Evolutionary conservation across 371 early-diverging fungal genomes (phyloP).

Genomic region (Rhizopus sp.): DNA sequence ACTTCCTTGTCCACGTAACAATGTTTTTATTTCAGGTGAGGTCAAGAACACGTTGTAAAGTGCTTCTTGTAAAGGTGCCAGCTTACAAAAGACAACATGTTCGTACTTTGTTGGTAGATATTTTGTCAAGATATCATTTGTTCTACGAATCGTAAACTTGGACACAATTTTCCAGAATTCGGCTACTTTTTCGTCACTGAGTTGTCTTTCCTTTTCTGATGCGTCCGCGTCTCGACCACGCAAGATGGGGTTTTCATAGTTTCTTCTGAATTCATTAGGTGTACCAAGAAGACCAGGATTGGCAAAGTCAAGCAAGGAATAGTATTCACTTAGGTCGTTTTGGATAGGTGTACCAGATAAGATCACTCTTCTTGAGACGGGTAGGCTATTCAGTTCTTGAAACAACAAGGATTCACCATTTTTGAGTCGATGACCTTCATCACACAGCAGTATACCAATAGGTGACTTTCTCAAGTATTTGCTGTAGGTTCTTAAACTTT

Average conservation of each 20-base stretch:
- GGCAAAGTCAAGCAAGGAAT: conserved; percentile 91
- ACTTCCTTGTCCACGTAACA: conserved; percentile 63
- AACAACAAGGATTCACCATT: conserved; percentile 90
- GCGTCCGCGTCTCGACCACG: conserved; percentile 95
- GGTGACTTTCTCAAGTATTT: conserved; percentile 73
- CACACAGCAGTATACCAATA: conserved; percentile 94
- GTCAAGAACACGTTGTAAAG: conserved; percentile 81
- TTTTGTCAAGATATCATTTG: conserved; percentile 93
- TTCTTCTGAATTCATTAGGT: conserved; percentile 85
- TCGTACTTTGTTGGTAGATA: conserved; percentile 96
- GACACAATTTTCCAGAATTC: conserved; percentile 88
- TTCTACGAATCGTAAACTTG: conserved; percentile 93
- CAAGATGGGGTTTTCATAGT: conserved; percentile 90
- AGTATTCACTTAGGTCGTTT: conserved; percentile 96
- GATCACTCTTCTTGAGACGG: conserved; percentile 87
- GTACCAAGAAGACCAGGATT: conserved; percentile 95
- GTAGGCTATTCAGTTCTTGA: conserved; percentile 79
- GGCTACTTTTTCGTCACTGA: conserved; percentile 83
- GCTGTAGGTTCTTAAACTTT: conserved; percentile 85
- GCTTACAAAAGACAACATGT: conserved; percentile 93
- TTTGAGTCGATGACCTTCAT: conserved; percentile 98
- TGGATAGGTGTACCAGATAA: conserved; percentile 98
- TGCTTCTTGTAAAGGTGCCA: conserved; percentile 75
- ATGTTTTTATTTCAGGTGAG: conserved; percentile 76
- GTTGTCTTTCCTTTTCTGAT: conserved; percentile 75